Conservation (phyloP, 169 alveolate species). For the Plasmodium chabaudi region DNA sequence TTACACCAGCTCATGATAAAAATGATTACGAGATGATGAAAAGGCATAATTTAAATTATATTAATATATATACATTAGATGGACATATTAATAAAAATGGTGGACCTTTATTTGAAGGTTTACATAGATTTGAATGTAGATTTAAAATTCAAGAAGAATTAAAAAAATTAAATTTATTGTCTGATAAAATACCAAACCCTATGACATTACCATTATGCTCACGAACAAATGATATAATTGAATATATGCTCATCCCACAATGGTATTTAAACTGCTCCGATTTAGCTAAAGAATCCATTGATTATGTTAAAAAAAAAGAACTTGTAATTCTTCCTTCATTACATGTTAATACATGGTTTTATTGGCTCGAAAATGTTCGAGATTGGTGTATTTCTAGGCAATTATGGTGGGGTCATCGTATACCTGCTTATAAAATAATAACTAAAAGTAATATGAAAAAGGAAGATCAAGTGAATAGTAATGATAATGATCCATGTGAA, state of each 20-base stretch:
- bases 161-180: slow-evolving; percentile 90
- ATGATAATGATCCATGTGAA: not conserved
- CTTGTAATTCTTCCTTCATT: slow-evolving; percentile 95
- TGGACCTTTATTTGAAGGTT: slow-evolving; percentile 94
- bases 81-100: slow-evolving; percentile 97
- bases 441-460: slow-evolving; percentile 49
- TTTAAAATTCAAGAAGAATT: slow-evolving; percentile 93
- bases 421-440: slow-evolving; percentile 97
- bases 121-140: slow-evolving; percentile 97
- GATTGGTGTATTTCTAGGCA: slow-evolving; percentile 99
- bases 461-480: not conserved
- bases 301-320: slow-evolving; percentile 93
- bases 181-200: slow-evolving; percentile 90
- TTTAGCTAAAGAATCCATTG: slow-evolving; percentile 93
- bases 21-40: slow-evolving; percentile 98
- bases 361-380: slow-evolving; percentile 97
- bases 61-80: slow-evolving; percentile 95
- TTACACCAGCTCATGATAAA: slow-evolving; percentile 99
- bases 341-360: slow-evolving; percentile 96
- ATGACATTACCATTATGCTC: slow-evolving; percentile 98
- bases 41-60: slow-evolving; percentile 92
- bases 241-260: slow-evolving; percentile 98
- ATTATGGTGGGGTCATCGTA: slow-evolving; percentile 99
- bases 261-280: slow-evolving; percentile 99
- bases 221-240: slow-evolving; percentile 98